A percentile compares a stretch with the other conserved stretches of the same genome.
Conservation (phyloP, 1,284 basidiomycete species). For the Ganoderma sinense region DNA sequence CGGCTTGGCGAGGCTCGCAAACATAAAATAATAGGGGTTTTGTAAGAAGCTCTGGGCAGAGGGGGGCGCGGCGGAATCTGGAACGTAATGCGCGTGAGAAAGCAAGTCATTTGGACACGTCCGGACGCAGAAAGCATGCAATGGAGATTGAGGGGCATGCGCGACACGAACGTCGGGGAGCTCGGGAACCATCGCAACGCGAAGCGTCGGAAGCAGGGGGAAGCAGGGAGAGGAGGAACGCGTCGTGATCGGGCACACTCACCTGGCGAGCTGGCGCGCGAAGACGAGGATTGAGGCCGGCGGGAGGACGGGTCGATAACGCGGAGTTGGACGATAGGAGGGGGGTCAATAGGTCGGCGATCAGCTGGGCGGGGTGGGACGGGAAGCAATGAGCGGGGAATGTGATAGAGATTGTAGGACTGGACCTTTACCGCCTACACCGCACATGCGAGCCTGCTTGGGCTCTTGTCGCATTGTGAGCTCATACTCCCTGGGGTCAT, state of each 20-base stretch:
- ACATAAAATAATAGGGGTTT: conserved; percentile 96
- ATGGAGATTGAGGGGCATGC: conserved; percentile 7
- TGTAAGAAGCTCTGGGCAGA: conserved; percentile 69
- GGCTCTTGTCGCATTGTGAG: conserved; percentile 89
- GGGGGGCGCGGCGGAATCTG: conserved; percentile 30
- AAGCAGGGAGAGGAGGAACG: conserved; percentile 18
- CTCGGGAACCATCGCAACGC: not conserved
- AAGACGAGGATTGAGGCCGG: conserved; percentile 33
- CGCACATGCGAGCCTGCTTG: conserved; percentile 92
- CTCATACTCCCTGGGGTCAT: conserved; percentile 76
- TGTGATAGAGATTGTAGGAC: conserved; percentile 20
- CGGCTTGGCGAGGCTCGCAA: conserved; percentile 86
- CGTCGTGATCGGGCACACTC: conserved; percentile 12
- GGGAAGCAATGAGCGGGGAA: conserved; percentile 23
- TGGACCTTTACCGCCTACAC: conserved; percentile 85
- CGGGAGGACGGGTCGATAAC: conserved; percentile 78
- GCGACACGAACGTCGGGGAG: conserved; percentile 24
- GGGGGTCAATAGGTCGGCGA: conserved; percentile 93
- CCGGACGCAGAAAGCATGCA: not conserved
- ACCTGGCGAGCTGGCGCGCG: conserved; percentile 41
- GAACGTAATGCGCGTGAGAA: conserved; percentile 10
- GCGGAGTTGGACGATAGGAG: conserved; percentile 94
- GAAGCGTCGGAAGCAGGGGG: conserved; percentile 10
- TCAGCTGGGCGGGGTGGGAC: conserved; percentile 64
- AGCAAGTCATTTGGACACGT: conserved; percentile 1